Base-by-base conservation (phyloP, 2,329 filamentous ascomycete species). In the Paramyrothecium roridum region DNA sequence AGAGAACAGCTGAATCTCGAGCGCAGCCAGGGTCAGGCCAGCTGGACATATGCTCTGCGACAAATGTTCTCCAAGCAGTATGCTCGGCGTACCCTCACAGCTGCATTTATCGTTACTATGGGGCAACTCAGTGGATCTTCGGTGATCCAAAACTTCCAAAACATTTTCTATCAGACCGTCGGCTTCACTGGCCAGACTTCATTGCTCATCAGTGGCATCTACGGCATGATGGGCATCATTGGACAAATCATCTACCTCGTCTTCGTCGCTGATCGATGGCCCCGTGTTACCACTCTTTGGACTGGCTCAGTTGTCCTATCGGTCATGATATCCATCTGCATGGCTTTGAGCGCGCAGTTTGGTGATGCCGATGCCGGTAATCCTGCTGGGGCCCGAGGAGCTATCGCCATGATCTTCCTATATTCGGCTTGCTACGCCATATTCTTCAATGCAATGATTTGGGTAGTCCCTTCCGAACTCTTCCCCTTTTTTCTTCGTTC, bases 161-260 rank as follows among this genome's bases (percentile, higher is more conserved):
- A 56, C 3, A 57, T 71, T n/a, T 59, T 71, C 37, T 71, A 74
- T 49, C 71, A 74, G 56, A 71, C 76, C 21, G 70, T 81, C 52
- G 77, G 75, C 59, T 76, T 79, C 21, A 75, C 77, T 54, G 77
- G 77, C 62, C 73, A 73, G 57, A 72, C 73, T 7, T 72, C 77
- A 22, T 68, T 80, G 3, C 67, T 81, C 17, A 80, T 79, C 23
- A 76, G 76, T 52, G 79, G 76, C 12, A 74, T 74, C 19, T 71
- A 72, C n/a, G 69, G 69, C 10, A 61, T 70, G 21, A 71, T 70
- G 67, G 67, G 63, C 0, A 52, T 70, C 12, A 55, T 67, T 3
- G 67, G 67, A 2, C 66, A 68, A 43, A 55, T 65, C 11, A 63
- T 70, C 37, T 67, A 67, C 50, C 52, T 70, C 10, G 53, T 65